Evolutionary conservation across 2,329 filamentous ascomycete species (phyloP).

Genomic region (Phoma sp.): DNA sequence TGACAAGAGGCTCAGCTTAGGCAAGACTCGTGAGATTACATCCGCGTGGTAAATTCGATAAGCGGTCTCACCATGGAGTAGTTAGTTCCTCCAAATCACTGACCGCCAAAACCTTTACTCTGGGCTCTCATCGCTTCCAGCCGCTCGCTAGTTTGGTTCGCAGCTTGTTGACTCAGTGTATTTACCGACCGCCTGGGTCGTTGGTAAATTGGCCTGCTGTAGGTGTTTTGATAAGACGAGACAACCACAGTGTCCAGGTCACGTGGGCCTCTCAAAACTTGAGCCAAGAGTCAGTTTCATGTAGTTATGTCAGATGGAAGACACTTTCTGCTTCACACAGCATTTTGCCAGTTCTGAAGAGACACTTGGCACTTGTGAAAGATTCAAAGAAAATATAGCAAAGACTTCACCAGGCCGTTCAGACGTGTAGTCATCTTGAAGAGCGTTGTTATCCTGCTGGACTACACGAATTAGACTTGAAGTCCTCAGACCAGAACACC

Average conservation of each 20-base stretch:
- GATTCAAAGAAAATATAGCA: too few species aligned
- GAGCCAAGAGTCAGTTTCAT: too few species aligned
- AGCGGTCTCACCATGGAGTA: slow-evolving; percentile 12
- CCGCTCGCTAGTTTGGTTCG: background rate
- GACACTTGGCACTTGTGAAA: too few species aligned
- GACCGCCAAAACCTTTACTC: slow-evolving; percentile 3
- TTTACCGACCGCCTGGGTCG: slow-evolving; percentile 7
- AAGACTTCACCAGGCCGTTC: too few species aligned
- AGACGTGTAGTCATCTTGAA: too few species aligned
- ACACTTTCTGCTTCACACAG: too few species aligned
- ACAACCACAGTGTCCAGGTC: too few species aligned
- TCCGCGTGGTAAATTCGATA: slow-evolving; percentile 10
- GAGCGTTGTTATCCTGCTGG: too few species aligned
- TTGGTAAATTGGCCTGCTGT: background rate
- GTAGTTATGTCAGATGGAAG: too few species aligned
- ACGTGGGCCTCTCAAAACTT: background rate
- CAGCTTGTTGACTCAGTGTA: background rate
- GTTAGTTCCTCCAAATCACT: background rate
- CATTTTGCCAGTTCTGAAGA: too few species aligned
- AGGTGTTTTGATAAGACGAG: background rate
- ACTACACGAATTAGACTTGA: too few species aligned
- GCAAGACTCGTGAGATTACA: background rate
- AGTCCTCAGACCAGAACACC: too few species aligned
- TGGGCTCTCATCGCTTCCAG: slow-evolving; percentile 1
- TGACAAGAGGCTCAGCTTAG: slow-evolving; percentile 4